Evolutionary conservation across 345 rosid genomes (phyloP), one percentile per base, ranked within the genome.

Genomic region (Limnanthes douglasii): DNA sequence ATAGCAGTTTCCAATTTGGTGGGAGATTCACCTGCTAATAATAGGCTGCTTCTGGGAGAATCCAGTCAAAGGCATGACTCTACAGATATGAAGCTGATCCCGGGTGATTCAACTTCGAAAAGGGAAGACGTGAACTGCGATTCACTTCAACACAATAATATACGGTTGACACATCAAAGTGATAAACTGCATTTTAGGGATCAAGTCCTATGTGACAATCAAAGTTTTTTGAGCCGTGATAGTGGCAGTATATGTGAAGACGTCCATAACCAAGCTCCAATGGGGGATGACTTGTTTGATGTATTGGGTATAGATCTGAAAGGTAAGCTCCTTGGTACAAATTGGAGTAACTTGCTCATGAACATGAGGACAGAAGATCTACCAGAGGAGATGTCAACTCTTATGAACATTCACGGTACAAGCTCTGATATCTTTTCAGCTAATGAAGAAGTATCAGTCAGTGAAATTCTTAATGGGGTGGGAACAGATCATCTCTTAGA

Each of bases 401-500:
- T 55, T 20, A 47, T 23, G 46, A 61, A 57, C 46, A 50, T 42
- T 39, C 64, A 46, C 5, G 72, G 60, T 25, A 36, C 46, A 45
- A 52, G 41, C 56, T 50, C 66, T 8, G 66, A 45, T 31, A 36
- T 62, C 28, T 57, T 48, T 43, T 55, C 84, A 20, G 50, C 54
- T 4, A 59, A 51, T 17, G 65, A 59, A 18, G 60, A 54, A 39
- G 34, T 48, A 26, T 62, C 69, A 13, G 66, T 46, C 18, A 34
- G 24, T 37, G 36, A 53, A 39, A 21, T 55, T 25, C 48, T 52
- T 44, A 45, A 65, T 15, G 61, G 39, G 3, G 19, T 33, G 20
- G 70, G 62, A 16, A 41, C 61, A 12, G 98, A 75, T 50, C 59
- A 90, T 69, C 83, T 90, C 45, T 54, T 90, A 62, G 99, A 90